phyloP scores from a whole-genome alignment of 1,284 basidiomycete species.

The Heterobasidion irregulare region DNA sequence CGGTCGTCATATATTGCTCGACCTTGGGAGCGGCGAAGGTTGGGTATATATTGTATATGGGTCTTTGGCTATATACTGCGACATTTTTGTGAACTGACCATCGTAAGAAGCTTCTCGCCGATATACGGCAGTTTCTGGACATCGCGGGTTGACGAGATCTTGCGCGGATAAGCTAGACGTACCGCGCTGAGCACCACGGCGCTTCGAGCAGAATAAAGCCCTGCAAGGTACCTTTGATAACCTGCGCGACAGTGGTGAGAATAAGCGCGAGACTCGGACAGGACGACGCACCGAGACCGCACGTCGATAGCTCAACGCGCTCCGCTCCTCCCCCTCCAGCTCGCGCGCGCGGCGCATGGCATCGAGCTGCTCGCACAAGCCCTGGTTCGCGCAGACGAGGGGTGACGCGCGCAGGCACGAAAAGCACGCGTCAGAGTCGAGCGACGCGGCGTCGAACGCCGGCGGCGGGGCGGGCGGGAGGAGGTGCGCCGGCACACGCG shows the following conservation, averaged over 20 bases:
- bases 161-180: slow-evolving; percentile 51
- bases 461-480: slow-evolving; percentile 9
- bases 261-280: neutral
- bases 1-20: slow-evolving; percentile 48
- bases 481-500: slow-evolving; percentile 14
- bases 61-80: too few species aligned
- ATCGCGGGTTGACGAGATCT: slow-evolving; percentile 34
- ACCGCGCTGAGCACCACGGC: neutral
- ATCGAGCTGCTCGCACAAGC: slow-evolving; percentile 44
- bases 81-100: slow-evolving; percentile 29
- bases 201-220: neutral
- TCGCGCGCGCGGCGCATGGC: slow-evolving; percentile 48
- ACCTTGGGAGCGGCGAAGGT: slow-evolving; percentile 30
- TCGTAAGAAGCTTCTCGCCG: slow-evolving; percentile 49
- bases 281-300: slow-evolving; percentile 46
- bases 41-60: too few species aligned
- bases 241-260: slow-evolving; percentile 21
- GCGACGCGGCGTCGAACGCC: neutral
- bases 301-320: slow-evolving; percentile 59
- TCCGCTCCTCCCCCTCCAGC: slow-evolving; percentile 56
- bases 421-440: slow-evolving; percentile 35
- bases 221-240: slow-evolving; percentile 45
- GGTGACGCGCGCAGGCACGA: slow-evolving; percentile 56
- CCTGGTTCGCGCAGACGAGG: slow-evolving; percentile 58
- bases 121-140: slow-evolving; percentile 48